A percentile compares a stretch with the other conserved stretches of the same genome.
Conservation (phyloP, 345 rosid genomes). For the Triadica sebifera region DNA sequence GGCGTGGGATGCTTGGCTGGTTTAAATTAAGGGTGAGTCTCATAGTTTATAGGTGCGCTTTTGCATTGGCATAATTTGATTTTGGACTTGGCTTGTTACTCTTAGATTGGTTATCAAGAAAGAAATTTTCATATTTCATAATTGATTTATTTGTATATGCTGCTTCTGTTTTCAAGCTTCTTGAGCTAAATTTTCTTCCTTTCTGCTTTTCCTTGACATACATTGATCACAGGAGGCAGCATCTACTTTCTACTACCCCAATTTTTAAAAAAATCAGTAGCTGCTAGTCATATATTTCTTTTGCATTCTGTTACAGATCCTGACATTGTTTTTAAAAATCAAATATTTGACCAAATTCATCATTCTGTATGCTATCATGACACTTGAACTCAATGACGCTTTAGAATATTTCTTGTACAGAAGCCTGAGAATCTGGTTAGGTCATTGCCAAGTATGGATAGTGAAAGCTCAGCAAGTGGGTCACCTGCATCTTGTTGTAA, state of each 20-base stretch:
- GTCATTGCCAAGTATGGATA: constrained; percentile 47
- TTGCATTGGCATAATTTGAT: constrained; percentile 5
- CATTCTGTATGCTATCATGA: background rate
- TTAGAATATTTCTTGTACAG: constrained; percentile 38
- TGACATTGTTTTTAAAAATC: background rate
- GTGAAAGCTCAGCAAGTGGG: constrained; percentile 56
- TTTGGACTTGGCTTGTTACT: constrained; percentile 3
- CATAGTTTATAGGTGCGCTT: constrained; percentile 3
- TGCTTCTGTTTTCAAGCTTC: constrained; percentile 1
- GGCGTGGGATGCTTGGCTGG: constrained; percentile 93
- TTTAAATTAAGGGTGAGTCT: constrained; percentile 65
- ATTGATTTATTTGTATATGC: background rate
- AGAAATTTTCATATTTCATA: background rate
- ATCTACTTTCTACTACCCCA: background rate
- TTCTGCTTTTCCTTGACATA: background rate
- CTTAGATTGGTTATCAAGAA: background rate
- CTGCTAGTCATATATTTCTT: background rate
- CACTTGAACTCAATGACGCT: constrained; percentile 5
- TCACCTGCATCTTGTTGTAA: constrained; percentile 68
- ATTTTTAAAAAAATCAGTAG: background rate
- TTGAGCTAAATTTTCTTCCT: background rate
- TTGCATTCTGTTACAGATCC: background rate
- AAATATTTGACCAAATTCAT: background rate
- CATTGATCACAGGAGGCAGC: background rate
- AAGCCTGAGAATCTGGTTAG: constrained; percentile 68